Base-by-base conservation (phyloP, 768 basidiomycete genomes). In the Suillus paluster region DNA sequence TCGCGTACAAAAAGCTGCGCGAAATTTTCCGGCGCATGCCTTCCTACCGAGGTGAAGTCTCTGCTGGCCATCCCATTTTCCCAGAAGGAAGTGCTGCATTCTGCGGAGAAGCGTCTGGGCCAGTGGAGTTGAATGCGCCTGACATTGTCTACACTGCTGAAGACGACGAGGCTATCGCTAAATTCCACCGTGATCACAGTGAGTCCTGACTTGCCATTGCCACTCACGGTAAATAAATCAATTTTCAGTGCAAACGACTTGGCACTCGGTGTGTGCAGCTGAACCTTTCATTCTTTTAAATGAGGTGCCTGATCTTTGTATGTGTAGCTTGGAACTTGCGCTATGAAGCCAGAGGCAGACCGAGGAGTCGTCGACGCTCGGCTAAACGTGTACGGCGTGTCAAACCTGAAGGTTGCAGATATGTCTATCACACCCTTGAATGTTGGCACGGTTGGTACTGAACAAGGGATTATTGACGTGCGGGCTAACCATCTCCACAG, bases 311-410 rank as follows among this genome's bases (percentile, higher is more conserved):
- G 60, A 12, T 12, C 21, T 14, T 36, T 50, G 1, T 41, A 27
- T 49, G 2, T 45, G 1, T 59, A 88, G 86, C 77, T 86, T 15
- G 87, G 87, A 42, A 89, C 87, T 0, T 89, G 87, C 61, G 82
- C 86, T 1, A 89, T 90, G 88, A 88, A 86, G 68, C 80, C 86
- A 4, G 79, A 81, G 21, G 78, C 83, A 19, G 59, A 79, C 44
- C 83, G 81, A 5, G 88, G 88, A 15, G 89, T 90, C 4, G 85
- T 91, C 9, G 86, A 91, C 66, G 57, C 81, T 33, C 75, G 75
- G n/a, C 72, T 90, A 44, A 86, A 86, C 63, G 87, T 91, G 14
- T 88, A 90, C 63, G 87, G 86, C 0, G 78, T 84, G 1, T 64
- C 75, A 64, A 80, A 80, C 33, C 74, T 90, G 56, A 87, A 89